Conservation (phyloP, 2,329 filamentous ascomycete species). For the Polychaeton citri region DNA sequence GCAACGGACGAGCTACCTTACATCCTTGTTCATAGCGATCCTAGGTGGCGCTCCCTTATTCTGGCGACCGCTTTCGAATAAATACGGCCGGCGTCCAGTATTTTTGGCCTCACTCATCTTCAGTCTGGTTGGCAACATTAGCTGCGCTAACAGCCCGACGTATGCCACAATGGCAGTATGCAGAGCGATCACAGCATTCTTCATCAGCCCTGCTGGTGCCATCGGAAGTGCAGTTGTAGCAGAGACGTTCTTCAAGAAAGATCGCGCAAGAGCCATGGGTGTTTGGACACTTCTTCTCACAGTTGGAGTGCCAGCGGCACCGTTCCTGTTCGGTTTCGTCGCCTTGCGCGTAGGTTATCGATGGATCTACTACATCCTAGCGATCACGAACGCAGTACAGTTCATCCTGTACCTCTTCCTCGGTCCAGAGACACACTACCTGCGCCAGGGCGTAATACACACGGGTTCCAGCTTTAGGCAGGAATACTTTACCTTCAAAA, state of each 20-base stretch:
- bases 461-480: conserved; percentile 26
- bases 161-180: conserved; percentile 39
- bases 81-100: conserved; percentile 41
- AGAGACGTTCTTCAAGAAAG: conserved; percentile 44
- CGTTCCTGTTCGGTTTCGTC: conserved; percentile 30
- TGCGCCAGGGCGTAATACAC: conserved; percentile 24
- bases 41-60: conserved; percentile 41
- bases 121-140: conserved; percentile 38
- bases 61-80: conserved; percentile 43
- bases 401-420: conserved; percentile 42
- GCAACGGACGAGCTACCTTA: conserved; percentile 38
- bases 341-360: conserved; percentile 37
- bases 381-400: conserved; percentile 43
- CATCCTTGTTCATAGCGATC: conserved; percentile 41
- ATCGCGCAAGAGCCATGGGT: conserved; percentile 42
- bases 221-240: conserved; percentile 46
- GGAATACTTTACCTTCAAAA: conserved; percentile 26
- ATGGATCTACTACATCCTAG: conserved; percentile 46
- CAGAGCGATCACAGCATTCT: conserved; percentile 41
- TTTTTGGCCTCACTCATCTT: conserved; percentile 39
- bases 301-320: conserved; percentile 29
- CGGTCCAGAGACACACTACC: conserved; percentile 41
- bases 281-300: too few relatives aligned
- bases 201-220: conserved; percentile 40
- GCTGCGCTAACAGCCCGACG: conserved; percentile 36